Evolutionary conservation across 169 alveolate species (phyloP).

Genomic region (Plasmodium gallinaceum): DNA sequence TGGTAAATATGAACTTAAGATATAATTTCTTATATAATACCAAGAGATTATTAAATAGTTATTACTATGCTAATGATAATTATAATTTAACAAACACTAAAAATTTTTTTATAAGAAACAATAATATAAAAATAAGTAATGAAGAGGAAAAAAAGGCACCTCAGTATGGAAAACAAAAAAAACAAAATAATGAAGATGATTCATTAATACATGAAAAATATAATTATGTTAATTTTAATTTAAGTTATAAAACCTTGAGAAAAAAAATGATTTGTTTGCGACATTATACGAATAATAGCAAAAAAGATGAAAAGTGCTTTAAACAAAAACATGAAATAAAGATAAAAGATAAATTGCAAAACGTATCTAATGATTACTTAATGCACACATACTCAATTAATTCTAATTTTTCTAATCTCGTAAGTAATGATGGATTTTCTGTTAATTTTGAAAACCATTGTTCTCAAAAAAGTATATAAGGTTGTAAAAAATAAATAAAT

Average conservation of each 20-base stretch:
- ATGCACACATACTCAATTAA: conserved; percentile 49
- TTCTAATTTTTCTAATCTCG: conserved; percentile 46
- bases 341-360: conserved; percentile 23
- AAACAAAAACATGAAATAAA: conserved; percentile 22
- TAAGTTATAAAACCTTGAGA: conserved; percentile 56
- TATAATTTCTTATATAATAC: conserved; percentile 28
- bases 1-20: conserved; percentile 61
- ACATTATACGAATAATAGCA: conserved; percentile 16
- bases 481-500: neutral
- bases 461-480: conserved; percentile 24
- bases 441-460: conserved; percentile 52
- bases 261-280: conserved; percentile 70
- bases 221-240: conserved; percentile 56
- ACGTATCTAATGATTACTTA: conserved; percentile 33
- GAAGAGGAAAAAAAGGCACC: conserved; percentile 27
- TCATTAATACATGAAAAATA: conserved; percentile 47
- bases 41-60: conserved; percentile 38
- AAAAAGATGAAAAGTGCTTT: conserved; percentile 16
- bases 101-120: conserved; percentile 14
- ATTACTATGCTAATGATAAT: conserved; percentile 1
- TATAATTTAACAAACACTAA: neutral
- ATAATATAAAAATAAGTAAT: conserved; percentile 17
- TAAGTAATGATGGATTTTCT: conserved; percentile 53
- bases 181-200: conserved; percentile 49
- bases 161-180: conserved; percentile 65